Conservation (phyloP, 176 grass and related monocot genomes). For the Bothriochloa decipiens region DNA sequence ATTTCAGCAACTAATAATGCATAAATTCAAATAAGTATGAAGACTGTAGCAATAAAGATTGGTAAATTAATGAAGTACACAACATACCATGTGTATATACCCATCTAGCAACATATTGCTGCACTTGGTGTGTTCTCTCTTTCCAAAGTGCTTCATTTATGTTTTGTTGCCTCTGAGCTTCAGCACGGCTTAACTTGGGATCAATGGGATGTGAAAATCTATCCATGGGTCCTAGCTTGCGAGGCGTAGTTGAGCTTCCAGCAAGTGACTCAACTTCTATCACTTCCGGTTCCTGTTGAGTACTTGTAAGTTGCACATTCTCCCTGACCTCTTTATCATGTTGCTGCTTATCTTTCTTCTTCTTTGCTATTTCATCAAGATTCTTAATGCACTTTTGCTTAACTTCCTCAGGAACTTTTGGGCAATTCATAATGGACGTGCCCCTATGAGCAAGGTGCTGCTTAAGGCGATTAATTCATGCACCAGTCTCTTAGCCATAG, state of each 20-base stretch:
- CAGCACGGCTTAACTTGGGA: not conserved
- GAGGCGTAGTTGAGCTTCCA: not conserved
- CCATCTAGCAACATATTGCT: too few species aligned
- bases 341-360: not conserved
- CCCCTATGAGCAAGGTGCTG: too few species aligned
- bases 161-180: not conserved
- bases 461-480: too few species aligned
- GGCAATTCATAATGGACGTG: not conserved
- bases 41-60: not conserved
- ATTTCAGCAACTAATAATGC: not conserved
- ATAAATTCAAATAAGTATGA: not conserved
- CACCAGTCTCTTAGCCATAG: not conserved
- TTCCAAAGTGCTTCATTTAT: not conserved
- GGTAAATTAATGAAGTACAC: not conserved
- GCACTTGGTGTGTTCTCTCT: too few species aligned
- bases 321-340: not conserved
- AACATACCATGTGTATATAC: too few species aligned
- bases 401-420: not conserved
- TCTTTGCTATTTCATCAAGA: not conserved
- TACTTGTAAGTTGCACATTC: not conserved
- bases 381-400: not conserved
- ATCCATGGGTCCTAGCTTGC: not conserved
- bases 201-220: not conserved
- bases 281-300: not conserved
- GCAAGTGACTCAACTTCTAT: not conserved